Percentiles rank a stretch among this genome's conserved stretches.
Conservation (phyloP, 805 yeast genomes). For the Kluyveromyces starmeri region DNA sequence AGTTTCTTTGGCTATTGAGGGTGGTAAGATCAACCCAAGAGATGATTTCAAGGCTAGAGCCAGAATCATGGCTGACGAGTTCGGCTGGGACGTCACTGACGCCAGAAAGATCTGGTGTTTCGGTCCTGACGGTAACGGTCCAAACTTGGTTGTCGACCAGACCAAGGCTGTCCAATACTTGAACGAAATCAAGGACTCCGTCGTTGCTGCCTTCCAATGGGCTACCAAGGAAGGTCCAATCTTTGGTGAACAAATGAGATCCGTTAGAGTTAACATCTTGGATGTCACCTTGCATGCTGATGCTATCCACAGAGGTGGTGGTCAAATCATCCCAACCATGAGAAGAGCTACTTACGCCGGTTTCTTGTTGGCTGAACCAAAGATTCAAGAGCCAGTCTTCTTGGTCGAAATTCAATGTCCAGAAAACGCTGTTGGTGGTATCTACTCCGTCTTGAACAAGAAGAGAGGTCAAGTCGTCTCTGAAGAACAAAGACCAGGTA, state of each 20-base stretch:
- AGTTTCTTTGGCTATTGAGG: conserved; percentile 83
- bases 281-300: conserved; percentile 99
- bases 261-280: conserved; percentile 93
- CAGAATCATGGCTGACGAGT: conserved; percentile 96
- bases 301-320: conserved; percentile 99
- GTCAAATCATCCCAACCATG: conserved; percentile 99
- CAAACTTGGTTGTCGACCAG: conserved; percentile 98
- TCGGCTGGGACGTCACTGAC: conserved; percentile 98
- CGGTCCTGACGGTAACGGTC: conserved; percentile 99
- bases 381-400: conserved; percentile 98
- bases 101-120: conserved; percentile 99
- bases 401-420: conserved; percentile 99
- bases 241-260: conserved; percentile 93
- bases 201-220: conserved; percentile 99
- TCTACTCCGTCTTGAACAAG: conserved; percentile 98
- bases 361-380: conserved; percentile 96
- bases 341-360: conserved; percentile 99
- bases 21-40: conserved; percentile 85
- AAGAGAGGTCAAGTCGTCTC: conserved; percentile 99
- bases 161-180: conserved; percentile 99
- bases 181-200: conserved; percentile 98
- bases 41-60: conserved; percentile 99
- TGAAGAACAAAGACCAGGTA: conserved; percentile 99
- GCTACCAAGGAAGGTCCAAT: conserved; percentile 99
- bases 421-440: conserved; percentile 99